These are phyloP conservation scores for Aspergillus quadricinctus DNA, from an alignment of 2,329 filamentous ascomycete genomes.

Conservation along the genomic window DNA sequence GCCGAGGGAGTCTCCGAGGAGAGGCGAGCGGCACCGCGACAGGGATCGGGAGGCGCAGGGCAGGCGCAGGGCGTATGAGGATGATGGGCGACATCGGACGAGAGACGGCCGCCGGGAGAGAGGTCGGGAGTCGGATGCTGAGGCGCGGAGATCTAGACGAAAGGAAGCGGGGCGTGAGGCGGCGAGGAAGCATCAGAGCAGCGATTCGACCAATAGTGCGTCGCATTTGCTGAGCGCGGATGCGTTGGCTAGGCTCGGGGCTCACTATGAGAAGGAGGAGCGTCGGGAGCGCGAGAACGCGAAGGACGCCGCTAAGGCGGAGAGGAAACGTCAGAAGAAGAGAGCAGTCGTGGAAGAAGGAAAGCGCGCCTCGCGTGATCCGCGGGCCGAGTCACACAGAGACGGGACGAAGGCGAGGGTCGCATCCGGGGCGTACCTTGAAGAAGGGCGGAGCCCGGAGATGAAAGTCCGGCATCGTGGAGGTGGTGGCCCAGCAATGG, in stretches of 20 bases:
- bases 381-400: constrained; percentile 28
- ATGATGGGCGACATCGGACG: constrained; percentile 14
- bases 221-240: constrained; percentile 46
- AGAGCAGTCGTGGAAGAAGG: constrained; percentile 20
- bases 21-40: constrained; percentile 18
- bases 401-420: constrained; percentile 55
- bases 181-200: constrained; percentile 36
- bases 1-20: constrained; percentile 31
- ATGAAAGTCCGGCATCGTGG: constrained; percentile 45
- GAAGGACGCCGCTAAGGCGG: constrained; percentile 19
- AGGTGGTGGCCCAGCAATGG: constrained; percentile 31
- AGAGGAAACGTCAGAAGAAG: constrained; percentile 25
- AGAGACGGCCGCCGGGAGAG: constrained; percentile 14
- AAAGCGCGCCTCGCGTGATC: constrained; percentile 18
- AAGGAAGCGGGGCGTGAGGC: constrained; percentile 16
- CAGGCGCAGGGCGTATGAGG: constrained; percentile 7
- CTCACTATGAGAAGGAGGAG: constrained; percentile 55
- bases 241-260: constrained; percentile 63
- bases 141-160: constrained; percentile 23
- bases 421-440: constrained; percentile 66
- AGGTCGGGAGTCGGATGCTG: constrained; percentile 15
- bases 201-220: constrained; percentile 40
- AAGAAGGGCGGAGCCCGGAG: constrained; percentile 57
- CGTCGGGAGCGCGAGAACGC: constrained; percentile 42
- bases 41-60: constrained; percentile 12